phyloP scores from a whole-genome alignment of 208 protist genomes.

The Crithidia sp. region DNA sequence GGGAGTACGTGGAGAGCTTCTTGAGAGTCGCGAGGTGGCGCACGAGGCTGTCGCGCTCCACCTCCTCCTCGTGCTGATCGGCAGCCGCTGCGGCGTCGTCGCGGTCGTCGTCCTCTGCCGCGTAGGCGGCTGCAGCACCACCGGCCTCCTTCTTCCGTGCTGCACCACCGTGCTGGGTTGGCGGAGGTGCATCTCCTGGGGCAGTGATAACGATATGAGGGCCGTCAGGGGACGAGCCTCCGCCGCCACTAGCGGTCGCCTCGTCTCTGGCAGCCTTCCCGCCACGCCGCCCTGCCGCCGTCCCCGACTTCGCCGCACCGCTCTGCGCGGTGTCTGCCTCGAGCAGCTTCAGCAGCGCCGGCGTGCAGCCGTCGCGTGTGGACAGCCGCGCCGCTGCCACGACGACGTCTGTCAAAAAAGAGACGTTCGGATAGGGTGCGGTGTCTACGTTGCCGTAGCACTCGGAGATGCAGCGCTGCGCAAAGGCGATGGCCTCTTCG shows the following conservation, averaged over 20 bases:
- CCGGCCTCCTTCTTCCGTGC: constrained; percentile 6
- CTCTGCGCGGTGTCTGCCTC: constrained; percentile 14
- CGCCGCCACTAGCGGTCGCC: too few relatives aligned
- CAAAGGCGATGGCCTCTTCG: constrained; percentile 49
- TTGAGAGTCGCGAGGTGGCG: constrained; percentile 40
- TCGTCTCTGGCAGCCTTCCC: background rate
- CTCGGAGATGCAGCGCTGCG: constrained; percentile 51
- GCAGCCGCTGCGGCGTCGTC: background rate
- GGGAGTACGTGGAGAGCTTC: constrained; percentile 47
- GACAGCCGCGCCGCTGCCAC: constrained; percentile 40
- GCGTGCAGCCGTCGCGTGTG: constrained; percentile 9
- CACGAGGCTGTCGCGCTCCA: constrained; percentile 24
- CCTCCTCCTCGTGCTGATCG: background rate
- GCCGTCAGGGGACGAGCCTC: background rate
- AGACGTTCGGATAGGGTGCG: constrained; percentile 56
- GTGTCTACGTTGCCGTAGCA: constrained; percentile 57
- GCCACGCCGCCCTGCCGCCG: background rate
- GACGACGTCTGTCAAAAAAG: constrained; percentile 54
- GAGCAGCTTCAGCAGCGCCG: constrained; percentile 17
- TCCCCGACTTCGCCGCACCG: background rate
- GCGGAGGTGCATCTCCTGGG: constrained; percentile 6
- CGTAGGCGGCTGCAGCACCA: background rate
- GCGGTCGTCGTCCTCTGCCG: background rate
- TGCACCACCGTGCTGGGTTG: background rate
- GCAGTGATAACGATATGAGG: constrained; percentile 17